Base-by-base conservation (phyloP, 371 early-diverging fungal genomes). In the Actinomucor elegans region DNA sequence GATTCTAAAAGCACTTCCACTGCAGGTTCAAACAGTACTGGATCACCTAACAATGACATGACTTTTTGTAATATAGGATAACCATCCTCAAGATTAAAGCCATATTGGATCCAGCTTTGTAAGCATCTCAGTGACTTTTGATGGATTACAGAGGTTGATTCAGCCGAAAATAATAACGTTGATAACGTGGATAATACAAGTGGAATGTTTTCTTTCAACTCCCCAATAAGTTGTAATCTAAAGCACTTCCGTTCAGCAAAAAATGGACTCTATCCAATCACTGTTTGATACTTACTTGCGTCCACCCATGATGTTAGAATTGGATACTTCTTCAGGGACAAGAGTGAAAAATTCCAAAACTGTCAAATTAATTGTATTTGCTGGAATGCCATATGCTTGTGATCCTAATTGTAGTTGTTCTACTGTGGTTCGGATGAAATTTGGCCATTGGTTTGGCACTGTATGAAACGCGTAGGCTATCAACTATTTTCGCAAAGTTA, bases 261-360 rank as follows among this genome's bases (percentile, higher is more conserved):
- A n/a, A n/a, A n/a, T n/a, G n/a, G n/a, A n/a, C n/a, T n/a, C n/a
- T n/a, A n/a, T 33, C 17, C 14, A 38, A n/a, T 18, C 44, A 10
- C 45, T 14, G 17, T 26, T 11, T n/a, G 5, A 7, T 20, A 35
- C 64, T 56, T 80, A 82, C 79, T 71, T 81, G 27, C 56, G 61
- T 10, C 64, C 67, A 5, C 79, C 80, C 26, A 77, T 59, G 11
- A 89, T 52, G 40, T 84, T 75, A 5, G 80, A 71, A 40, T 83
- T 84, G 5, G 73, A 64, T 12, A 90, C 71, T 59, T 92, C 92
- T 66, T 94, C 91, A 9, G 92, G 90, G 4, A 92, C 69, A 32
- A 91, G 80, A 7, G 85, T 88, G 38, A 89, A 57, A 41, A 91
- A 85, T 24, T 92, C 92, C 4, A 94, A 61, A 3, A 90, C 51